Conservation (phyloP, 1,284 basidiomycete species). For the Irpex sp. region DNA sequence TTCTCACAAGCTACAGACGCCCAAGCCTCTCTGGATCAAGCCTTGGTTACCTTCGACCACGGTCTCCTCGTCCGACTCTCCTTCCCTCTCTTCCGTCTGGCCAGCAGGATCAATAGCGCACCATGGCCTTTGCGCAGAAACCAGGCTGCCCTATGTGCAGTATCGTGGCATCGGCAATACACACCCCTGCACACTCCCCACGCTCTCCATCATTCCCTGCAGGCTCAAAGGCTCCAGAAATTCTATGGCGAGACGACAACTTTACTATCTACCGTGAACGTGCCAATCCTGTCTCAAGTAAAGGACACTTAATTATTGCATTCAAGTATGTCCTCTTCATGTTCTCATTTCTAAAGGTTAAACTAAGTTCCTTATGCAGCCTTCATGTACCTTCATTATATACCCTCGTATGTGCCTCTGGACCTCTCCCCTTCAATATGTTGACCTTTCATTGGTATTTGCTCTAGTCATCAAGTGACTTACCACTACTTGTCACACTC, state of each 20-base stretch:
- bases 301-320: conserved; percentile 65
- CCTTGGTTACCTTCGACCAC: not conserved
- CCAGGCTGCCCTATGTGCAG: conserved; percentile 72
- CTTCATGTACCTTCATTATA: conserved; percentile 76
- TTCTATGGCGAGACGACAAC: conserved; percentile 72
- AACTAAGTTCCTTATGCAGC: conserved; percentile 31
- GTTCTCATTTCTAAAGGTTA: not conserved
- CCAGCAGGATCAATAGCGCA: not conserved
- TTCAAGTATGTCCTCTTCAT: conserved; percentile 56
- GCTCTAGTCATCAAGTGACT: conserved; percentile 64
- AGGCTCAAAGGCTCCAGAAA: conserved; percentile 46
- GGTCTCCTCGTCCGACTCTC: not conserved
- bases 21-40: no score
- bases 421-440: not conserved
- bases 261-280: conserved; percentile 71
- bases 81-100: not conserved
- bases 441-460: conserved; percentile 3
- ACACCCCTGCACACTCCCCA: conserved; percentile 40
- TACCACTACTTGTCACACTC: conserved; percentile 63
- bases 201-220: conserved; percentile 40
- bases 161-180: conserved; percentile 55
- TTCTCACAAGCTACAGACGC: no score
- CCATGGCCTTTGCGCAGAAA: conserved; percentile 55
- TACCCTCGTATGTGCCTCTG: conserved; percentile 48
- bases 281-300: conserved; percentile 62